Base-by-base conservation (phyloP, 78 protist genomes). In the Dictyostelium citrinum region DNA sequence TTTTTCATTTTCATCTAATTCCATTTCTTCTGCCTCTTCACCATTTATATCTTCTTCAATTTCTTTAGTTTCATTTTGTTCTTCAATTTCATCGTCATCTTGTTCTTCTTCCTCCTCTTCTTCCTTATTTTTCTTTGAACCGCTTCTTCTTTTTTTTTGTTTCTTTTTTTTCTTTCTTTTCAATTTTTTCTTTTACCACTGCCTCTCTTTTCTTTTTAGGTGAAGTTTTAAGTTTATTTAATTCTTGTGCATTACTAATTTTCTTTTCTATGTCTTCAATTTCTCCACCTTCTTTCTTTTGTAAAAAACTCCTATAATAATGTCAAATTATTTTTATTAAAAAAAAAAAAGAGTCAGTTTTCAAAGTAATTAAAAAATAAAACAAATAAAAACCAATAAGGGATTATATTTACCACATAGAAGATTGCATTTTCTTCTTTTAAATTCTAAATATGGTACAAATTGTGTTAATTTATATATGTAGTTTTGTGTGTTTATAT, bases 1-100 rank as follows among this genome's bases (percentile, higher is more conserved):
- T 7, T 35, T 71, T 75, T 75, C 58, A 39, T 61, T 67, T 81
- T 81, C 85, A 81, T 33, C 41, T 74, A 29, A 33, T 45, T 82
- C 86, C 77, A 43, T 49, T 45, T 82, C 79, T 16, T 60, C 75
- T 71, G 6, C 41, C 31, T 82, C 90, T 0, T 61, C 76, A 39
- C 12, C 27, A 20, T 37, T 27, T 27, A 41, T 82, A 2, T 58
- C 67, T 58, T 58, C 67, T 49, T 39, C 43, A 39, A 39, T 39
- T 39, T 39, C 43, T 1, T 39, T 7, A 39, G 43, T 5, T 20
- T 20, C 27, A 2, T 58, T 29, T 58, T 58, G 29, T 58, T 58
- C 68, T 20, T 58, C 27, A 22, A 22, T 10, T 58, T 58, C 29
- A 22, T 20, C n/a, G 4, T 24, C 70, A n/a, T 60, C 24, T 9